A percentile compares a stretch with the other conserved stretches of the same genome.
phyloP scores from a whole-genome alignment of 1,139 yeast genomes.

The Geotrichum europaeum region DNA sequence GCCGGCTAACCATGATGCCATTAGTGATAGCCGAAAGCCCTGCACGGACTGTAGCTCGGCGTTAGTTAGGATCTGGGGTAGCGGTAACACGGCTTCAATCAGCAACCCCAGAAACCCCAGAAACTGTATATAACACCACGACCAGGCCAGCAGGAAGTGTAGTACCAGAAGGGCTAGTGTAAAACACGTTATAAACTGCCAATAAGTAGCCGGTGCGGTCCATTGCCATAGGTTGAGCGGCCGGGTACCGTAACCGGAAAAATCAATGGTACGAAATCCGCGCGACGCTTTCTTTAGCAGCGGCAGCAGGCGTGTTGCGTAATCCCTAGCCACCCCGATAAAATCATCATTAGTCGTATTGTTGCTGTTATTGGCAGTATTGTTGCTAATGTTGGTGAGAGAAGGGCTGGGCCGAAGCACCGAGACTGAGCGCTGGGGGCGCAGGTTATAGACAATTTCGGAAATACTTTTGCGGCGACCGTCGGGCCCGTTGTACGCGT shows the following conservation, averaged over 20 bases:
- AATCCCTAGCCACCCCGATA: neutral
- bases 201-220: conserved; percentile 54
- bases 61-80: conserved; percentile 77
- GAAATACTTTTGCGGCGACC: conserved; percentile 5
- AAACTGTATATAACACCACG: conserved; percentile 45
- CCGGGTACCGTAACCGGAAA: conserved; percentile 36
- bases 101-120: conserved; percentile 70
- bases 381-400: neutral
- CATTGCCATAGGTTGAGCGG: conserved; percentile 82
- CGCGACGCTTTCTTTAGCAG: neutral
- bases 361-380: neutral
- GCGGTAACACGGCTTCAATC: conserved; percentile 75
- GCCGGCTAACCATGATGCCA: conserved; percentile 85
- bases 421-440: conserved; percentile 8
- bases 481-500: neutral
- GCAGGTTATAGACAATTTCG: conserved; percentile 3
- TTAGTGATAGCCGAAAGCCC: conserved; percentile 68
- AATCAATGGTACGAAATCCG: neutral
- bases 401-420: neutral
- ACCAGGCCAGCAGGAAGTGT: conserved; percentile 42
- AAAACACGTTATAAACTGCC: conserved; percentile 60
- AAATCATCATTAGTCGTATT: neutral
- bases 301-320: neutral
- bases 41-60: conserved; percentile 63
- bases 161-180: conserved; percentile 38